Evolutionary conservation across 208 protist genomes (phyloP).

Genomic region (Leishmania turanica): DNA sequence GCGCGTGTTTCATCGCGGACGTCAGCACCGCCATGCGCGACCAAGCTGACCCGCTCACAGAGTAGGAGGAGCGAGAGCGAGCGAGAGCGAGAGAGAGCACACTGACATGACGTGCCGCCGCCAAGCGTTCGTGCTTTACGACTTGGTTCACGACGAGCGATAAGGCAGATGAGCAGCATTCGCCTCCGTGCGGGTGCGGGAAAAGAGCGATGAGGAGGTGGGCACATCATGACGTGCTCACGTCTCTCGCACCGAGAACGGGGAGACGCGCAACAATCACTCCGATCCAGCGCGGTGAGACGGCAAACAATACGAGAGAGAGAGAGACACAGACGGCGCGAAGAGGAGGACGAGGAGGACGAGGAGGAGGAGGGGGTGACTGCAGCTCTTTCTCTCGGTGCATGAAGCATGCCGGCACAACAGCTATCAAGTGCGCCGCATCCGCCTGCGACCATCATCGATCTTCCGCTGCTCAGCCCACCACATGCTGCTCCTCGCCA

Average conservation of each 20-base stretch:
- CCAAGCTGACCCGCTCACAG: neutral
- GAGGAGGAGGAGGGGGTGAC: neutral
- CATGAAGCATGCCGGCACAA: neutral
- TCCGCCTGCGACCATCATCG: neutral
- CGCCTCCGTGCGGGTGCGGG: neutral
- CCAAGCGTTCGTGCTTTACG: neutral
- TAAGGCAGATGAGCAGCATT: neutral
- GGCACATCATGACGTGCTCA: neutral
- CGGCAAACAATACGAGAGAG: neutral
- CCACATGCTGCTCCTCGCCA: conserved; percentile 8
- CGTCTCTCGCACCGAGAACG: neutral
- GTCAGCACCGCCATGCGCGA: neutral
- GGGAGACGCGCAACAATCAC: neutral
- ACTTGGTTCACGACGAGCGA: neutral
- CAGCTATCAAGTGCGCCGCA: neutral
- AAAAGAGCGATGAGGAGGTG: neutral
- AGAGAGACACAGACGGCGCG: neutral
- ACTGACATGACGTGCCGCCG: no score
- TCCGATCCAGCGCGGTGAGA: neutral
- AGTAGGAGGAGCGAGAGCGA: neutral
- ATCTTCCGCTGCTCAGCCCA: neutral
- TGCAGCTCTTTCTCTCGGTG: neutral
- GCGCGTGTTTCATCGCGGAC: neutral
- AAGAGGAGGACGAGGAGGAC: neutral
- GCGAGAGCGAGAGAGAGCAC: no score